These are phyloP conservation scores for Phylloporus sp. DNA, from an alignment of 768 basidiomycete genomes.

Conservation along the genomic window DNA sequence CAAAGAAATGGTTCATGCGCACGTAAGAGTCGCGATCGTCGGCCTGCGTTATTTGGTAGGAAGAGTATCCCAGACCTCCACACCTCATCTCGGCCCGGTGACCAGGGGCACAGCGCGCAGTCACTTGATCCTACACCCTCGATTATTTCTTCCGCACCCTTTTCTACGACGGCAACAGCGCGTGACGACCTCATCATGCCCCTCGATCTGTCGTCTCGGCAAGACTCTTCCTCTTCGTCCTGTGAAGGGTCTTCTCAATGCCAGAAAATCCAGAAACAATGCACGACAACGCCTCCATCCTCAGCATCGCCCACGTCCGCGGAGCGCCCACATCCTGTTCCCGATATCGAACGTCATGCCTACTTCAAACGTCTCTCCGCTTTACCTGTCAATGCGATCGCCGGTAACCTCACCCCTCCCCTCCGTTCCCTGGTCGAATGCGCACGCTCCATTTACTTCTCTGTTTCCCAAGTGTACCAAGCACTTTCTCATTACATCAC, in stretches of 20 bases:
- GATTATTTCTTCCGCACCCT: conserved; percentile 3
- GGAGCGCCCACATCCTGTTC: conserved; percentile 38
- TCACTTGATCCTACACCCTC: conserved; percentile 23
- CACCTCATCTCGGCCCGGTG: conserved; percentile 40
- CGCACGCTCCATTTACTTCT: conserved; percentile 90
- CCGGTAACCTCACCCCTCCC: conserved; percentile 64
- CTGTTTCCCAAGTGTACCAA: conserved; percentile 87
- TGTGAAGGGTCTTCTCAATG: conserved; percentile 26
- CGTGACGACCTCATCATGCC: conserved; percentile 35
- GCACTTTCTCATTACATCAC: conserved; percentile 84
- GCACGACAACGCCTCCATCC: conserved; percentile 30
- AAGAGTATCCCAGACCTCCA: conserved; percentile 88
- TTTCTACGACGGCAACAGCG: conserved; percentile 14
- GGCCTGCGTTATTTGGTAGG: conserved; percentile 49
- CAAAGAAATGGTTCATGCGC: conserved; percentile 51
- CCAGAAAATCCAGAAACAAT: conserved; percentile 22
- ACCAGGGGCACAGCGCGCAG: conserved; percentile 20
- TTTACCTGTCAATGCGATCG: conserved; percentile 56
- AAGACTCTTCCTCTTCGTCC: conserved; percentile 45
- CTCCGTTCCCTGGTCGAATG: conserved; percentile 75
- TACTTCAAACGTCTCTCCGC: conserved; percentile 93
- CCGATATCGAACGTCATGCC: conserved; percentile 78
- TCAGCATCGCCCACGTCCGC: conserved; percentile 39
- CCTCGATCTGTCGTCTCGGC: conserved; percentile 39
- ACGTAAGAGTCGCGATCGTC: conserved; percentile 35